phyloP scores from a whole-genome alignment of 352 stramenopile species.

The Globisporangium canariense region DNA sequence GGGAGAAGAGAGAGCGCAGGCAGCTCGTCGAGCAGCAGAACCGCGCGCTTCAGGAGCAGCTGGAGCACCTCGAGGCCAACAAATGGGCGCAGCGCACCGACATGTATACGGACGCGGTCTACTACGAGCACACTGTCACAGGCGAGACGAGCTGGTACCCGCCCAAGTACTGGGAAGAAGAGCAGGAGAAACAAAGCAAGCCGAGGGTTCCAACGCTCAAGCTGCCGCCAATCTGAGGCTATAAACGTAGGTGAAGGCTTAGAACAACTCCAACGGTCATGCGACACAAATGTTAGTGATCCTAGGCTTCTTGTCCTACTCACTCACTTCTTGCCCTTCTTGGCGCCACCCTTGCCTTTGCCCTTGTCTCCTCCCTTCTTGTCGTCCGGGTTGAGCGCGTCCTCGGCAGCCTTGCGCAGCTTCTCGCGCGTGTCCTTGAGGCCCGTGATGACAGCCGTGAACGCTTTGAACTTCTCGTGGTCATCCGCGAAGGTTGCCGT shows the following conservation, averaged over 20 bases:
- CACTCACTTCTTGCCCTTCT: constrained; percentile 69
- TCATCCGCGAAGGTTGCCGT: constrained; percentile 63
- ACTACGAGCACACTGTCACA: constrained; percentile 54
- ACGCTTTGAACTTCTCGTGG: constrained; percentile 74
- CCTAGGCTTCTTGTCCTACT: background rate
- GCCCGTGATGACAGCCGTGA: constrained; percentile 69
- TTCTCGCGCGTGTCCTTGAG: constrained; percentile 72
- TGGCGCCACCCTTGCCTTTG: constrained; percentile 53
- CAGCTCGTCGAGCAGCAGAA: constrained; percentile 57
- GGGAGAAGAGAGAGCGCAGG: constrained; percentile 30
- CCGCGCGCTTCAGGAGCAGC: constrained; percentile 39
- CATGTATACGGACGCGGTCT: constrained; percentile 65
- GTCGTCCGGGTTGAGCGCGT: constrained; percentile 58
- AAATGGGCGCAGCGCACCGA: constrained; percentile 53
- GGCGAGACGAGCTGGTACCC: constrained; percentile 47
- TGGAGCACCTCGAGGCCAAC: constrained; percentile 39
- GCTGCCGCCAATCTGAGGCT: constrained; percentile 19
- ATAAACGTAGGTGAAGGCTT: background rate
- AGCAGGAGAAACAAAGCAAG: constrained; percentile 24
- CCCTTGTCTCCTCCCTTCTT: constrained; percentile 72
- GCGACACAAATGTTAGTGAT: no score
- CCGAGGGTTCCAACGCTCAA: constrained; percentile 21
- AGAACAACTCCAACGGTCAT: background rate
- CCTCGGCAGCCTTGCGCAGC: constrained; percentile 53
- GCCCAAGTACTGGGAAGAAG: constrained; percentile 53